phyloP scores from a whole-genome alignment of 768 basidiomycete genomes.

The Lentinula aciculospora region DNA sequence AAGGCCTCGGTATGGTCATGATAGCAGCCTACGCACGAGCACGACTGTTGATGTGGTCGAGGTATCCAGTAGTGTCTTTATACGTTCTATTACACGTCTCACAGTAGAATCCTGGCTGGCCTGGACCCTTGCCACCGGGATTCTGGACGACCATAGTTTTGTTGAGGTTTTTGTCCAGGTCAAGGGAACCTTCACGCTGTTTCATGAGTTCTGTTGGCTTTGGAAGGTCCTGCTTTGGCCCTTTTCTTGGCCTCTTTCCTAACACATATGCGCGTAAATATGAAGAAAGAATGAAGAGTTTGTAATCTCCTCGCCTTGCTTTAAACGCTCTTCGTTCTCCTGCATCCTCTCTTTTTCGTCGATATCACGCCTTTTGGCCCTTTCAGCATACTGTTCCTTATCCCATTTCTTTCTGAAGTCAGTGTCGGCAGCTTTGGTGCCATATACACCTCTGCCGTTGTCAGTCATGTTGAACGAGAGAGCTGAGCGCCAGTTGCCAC shows the following conservation, averaged over 20 bases:
- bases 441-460: slow-evolving; percentile 32
- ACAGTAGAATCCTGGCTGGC: slow-evolving; percentile 92
- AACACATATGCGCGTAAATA: slow-evolving; percentile 8
- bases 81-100: slow-evolving; percentile 87
- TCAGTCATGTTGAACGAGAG: slow-evolving; percentile 24
- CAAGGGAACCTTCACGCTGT: slow-evolving; percentile 76
- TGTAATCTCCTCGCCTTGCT: slow-evolving; percentile 54
- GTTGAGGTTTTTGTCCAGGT: slow-evolving; percentile 90
- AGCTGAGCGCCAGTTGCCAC: neutral
- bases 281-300: neutral
- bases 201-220: slow-evolving; percentile 94
- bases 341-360: slow-evolving; percentile 81
- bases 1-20: slow-evolving; percentile 6
- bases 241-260: slow-evolving; percentile 82
- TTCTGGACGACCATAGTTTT: slow-evolving; percentile 95
- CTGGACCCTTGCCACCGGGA: slow-evolving; percentile 75
- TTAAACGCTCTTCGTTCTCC: slow-evolving; percentile 78
- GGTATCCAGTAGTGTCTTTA: slow-evolving; percentile 90
- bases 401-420: slow-evolving; percentile 92
- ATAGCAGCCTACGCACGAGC: slow-evolving; percentile 59
- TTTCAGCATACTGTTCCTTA: slow-evolving; percentile 85
- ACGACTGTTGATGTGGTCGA: slow-evolving; percentile 95
- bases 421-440: slow-evolving; percentile 51
- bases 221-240: slow-evolving; percentile 60
- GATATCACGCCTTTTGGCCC: slow-evolving; percentile 73